phyloP scores from a whole-genome alignment of 208 protist species.

The Leishmania arabica region DNA sequence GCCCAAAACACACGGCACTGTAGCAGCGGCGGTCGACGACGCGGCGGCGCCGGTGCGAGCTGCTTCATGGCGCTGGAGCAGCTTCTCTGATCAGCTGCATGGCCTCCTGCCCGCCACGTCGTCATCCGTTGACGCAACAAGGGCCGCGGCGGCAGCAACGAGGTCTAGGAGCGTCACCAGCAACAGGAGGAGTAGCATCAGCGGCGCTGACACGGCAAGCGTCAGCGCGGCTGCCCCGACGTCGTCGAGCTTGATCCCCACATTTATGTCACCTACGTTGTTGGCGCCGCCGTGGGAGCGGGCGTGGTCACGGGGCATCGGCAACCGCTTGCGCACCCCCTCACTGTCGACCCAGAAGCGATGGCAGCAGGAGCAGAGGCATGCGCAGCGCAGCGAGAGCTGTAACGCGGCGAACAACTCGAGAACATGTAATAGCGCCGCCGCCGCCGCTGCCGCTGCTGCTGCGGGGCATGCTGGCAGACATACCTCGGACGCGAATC shows the following conservation, averaged over 20 bases:
- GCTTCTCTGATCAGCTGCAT: conserved; percentile 17
- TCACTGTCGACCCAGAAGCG: not conserved
- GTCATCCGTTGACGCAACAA: not conserved
- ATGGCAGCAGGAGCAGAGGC: not conserved
- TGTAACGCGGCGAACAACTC: not conserved
- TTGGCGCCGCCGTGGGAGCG: not conserved
- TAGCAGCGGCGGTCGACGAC: not conserved
- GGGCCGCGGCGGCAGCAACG: not conserved
- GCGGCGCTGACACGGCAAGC: not conserved
- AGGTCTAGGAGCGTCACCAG: not conserved
- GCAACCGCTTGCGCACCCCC: not conserved
- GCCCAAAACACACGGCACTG: not conserved
- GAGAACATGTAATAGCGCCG: not conserved
- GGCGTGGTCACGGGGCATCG: not conserved
- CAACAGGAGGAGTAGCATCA: not conserved
- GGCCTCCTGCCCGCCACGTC: not conserved
- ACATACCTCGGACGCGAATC: not conserved
- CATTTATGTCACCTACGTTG: not conserved
- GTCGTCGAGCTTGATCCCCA: not conserved
- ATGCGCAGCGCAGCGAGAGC: conserved; percentile 2
- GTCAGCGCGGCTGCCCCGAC: not conserved
- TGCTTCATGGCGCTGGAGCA: conserved; percentile 18
- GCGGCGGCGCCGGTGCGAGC: not conserved
- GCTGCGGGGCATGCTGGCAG: not conserved
- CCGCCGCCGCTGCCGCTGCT: not conserved